Evolutionary conservation across 2,329 filamentous ascomycete species (phyloP), one percentile per base, ranked within the genome.

Genomic region (Colletotrichum graminicola): DNA sequence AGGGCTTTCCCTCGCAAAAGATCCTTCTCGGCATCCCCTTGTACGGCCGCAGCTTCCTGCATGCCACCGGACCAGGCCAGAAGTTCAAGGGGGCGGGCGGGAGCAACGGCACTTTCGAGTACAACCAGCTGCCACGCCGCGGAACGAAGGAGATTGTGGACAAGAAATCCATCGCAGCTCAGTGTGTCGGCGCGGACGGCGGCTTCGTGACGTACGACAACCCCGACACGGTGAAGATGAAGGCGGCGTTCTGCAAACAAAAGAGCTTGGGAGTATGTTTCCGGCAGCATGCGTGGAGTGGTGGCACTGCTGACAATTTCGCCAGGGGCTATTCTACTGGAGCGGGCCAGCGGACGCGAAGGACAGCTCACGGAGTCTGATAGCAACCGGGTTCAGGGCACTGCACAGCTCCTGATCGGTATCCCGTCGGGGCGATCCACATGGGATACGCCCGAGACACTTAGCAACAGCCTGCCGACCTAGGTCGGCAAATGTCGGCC

Each of bases 121-220:
- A 95, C 79, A 87, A 85, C 74, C 85, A 92, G 66, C 84, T 96
- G 10, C 93, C 93, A 26, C 80, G 86, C 43, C 82, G 82, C 39
- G 85, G 86, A 6, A 86, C 91, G 32, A 87, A 88, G 76, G 93
- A 95, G 78, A 83, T 87, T 55, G 85, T 93, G 23, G 93, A 96
- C 80, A 88, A 88, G 75, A 83, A 88, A 23, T 82, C 88, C 36
- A 90, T 91, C 16, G 92, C 93, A 23, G 93, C 93, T 7, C 92
- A 89, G 76, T 95, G 92, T 75, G 82, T 90, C 2, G 92, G 92
- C 7, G 90, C 87, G 1, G 92, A 94, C 76, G 92, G 92, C 3
- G 93, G 92, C 0, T 95, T 94, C 75, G 89, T 95, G 52, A 92
- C 89, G 2, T 96, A 95, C 78, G 93, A 96, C 79, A 94, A 92